Percentiles rank a stretch among this genome's conserved stretches.
phyloP scores from a whole-genome alignment of 345 rosid genomes.

The Clausena lansium region DNA sequence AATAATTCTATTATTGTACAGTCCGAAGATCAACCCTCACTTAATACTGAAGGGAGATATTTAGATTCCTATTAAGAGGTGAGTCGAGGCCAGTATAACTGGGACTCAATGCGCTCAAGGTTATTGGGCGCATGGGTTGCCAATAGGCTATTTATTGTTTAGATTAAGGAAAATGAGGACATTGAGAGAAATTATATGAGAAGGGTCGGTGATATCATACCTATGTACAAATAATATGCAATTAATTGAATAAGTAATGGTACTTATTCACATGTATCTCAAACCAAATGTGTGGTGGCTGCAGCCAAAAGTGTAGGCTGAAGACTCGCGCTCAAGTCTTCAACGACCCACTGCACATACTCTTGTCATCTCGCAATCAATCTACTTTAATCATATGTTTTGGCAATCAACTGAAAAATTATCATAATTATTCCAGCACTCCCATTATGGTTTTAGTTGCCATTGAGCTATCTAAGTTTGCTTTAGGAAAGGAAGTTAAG shows the following conservation, averaged over 20 bases:
- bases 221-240: neutral
- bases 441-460: slow-evolving; percentile 8
- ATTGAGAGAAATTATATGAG: neutral
- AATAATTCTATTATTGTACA: too few relatives aligned
- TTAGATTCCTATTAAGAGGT: too few relatives aligned
- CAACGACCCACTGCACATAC: neutral
- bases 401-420: neutral
- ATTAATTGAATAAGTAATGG: neutral
- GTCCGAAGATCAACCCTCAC: too few relatives aligned
- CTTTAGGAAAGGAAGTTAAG: neutral
- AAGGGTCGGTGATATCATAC: neutral
- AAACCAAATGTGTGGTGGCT: neutral
- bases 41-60: too few relatives aligned
- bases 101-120: too few relatives aligned
- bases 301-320: neutral
- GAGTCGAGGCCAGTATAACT: too few relatives aligned
- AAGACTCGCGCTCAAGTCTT: neutral
- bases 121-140: too few relatives aligned
- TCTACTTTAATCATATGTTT: slow-evolving; percentile 3
- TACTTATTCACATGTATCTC: neutral
- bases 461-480: slow-evolving; percentile 7
- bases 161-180: too few relatives aligned
- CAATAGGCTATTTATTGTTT: too few relatives aligned
- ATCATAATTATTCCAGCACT: slow-evolving; percentile 8
- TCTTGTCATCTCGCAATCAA: slow-evolving; percentile 15